A percentile compares a stretch with the other conserved stretches of the same genome.
These are phyloP conservation scores for Fraxinus nigra DNA, from an alignment of 305 asterid genomes.

Conservation along the genomic window DNA sequence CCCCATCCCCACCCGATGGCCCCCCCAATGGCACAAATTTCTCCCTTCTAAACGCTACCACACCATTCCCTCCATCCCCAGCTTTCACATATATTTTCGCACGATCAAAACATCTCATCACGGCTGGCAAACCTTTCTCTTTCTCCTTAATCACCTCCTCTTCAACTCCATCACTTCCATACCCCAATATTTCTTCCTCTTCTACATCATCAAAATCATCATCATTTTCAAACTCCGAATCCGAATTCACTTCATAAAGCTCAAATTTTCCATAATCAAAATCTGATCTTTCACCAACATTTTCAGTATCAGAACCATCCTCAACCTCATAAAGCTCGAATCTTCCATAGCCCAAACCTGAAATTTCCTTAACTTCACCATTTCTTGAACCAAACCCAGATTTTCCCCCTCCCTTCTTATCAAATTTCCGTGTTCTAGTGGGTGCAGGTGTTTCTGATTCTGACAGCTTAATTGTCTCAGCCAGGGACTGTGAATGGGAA, in stretches of 20 bases:
- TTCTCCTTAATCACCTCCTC: constrained; percentile 58
- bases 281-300: constrained; percentile 22
- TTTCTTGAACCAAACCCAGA: constrained; percentile 18
- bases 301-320: constrained; percentile 8
- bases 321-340: constrained; percentile 23
- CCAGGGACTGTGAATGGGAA: constrained; percentile 28
- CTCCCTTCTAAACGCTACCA: constrained; percentile 90
- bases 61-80: constrained; percentile 95
- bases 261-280: constrained; percentile 62
- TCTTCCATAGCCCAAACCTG: constrained; percentile 1
- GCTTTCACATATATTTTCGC: constrained; percentile 76
- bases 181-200: constrained; percentile 26
- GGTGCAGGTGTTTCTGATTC: constrained; percentile 26
- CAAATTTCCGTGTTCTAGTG: constrained; percentile 19
- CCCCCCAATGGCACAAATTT: constrained; percentile 91
- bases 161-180: constrained; percentile 32
- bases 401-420: constrained; percentile 3
- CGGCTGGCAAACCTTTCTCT: constrained; percentile 94
- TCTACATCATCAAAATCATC: constrained; percentile 41
- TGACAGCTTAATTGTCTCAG: constrained; percentile 55
- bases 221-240: constrained; percentile 42
- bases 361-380: constrained; percentile 22
- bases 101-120: constrained; percentile 90
- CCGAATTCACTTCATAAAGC: constrained; percentile 64
- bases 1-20: constrained; percentile 97